Percentiles rank a stretch among this genome's conserved stretches.
Conservation (phyloP, 257 asterid genomes). For the Forsythia suspensa region DNA sequence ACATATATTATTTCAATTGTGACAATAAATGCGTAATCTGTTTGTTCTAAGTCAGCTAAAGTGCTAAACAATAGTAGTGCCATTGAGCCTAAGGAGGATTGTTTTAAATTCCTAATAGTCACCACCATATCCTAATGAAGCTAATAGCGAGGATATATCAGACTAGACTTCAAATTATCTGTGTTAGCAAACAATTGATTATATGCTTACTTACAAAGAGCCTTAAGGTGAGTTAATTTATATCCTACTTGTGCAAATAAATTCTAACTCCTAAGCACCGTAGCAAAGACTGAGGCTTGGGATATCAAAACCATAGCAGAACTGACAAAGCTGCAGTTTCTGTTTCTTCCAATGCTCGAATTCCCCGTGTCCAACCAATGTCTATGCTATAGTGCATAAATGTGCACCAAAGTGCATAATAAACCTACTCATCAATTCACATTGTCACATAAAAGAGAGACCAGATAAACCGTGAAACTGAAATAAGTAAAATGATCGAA, state of each 20-base stretch:
- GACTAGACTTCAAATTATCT: neutral
- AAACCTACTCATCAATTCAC: neutral
- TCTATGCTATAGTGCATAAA: neutral
- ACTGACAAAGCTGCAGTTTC: neutral
- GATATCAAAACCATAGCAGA: neutral
- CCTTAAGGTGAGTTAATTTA: neutral
- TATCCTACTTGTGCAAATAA: neutral
- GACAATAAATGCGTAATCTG: neutral
- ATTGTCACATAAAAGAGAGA: neutral
- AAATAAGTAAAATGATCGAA: neutral
- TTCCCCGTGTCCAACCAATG: neutral
- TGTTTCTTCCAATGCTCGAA: neutral
- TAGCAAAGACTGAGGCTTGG: neutral
- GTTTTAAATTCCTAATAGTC: neutral
- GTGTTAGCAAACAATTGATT: neutral
- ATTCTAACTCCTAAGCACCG: neutral
- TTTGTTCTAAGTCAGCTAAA: neutral
- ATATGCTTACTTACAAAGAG: neutral
- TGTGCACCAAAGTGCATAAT: neutral
- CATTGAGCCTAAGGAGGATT: neutral
- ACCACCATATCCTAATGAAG: neutral
- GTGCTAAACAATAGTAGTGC: neutral
- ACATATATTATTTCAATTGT: neutral
- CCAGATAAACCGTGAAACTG: neutral
- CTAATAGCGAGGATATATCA: neutral